A percentile compares a stretch with the other conserved stretches of the same genome.
Evolutionary conservation across 345 rosid genomes (phyloP).

Genomic region (Citrus trifoliata): DNA sequence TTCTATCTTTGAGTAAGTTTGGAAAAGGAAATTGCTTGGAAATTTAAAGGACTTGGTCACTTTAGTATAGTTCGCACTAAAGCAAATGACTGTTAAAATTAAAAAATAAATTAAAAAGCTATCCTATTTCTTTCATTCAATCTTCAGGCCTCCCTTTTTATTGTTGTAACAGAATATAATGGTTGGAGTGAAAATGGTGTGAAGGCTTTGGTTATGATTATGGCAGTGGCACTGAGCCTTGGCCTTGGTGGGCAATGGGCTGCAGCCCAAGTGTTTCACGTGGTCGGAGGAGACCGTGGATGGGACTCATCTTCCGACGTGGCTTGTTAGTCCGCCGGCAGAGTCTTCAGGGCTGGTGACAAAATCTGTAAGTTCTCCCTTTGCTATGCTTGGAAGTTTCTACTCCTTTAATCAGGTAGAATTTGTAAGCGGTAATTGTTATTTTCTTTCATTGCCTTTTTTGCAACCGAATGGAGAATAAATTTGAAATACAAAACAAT

Average conservation of each 20-base stretch:
- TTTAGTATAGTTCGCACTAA: background rate
- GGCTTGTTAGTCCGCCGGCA: conserved; percentile 48
- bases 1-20: background rate
- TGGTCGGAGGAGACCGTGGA: conserved; percentile 68
- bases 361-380: conserved; percentile 44
- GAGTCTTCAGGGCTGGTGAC: conserved; percentile 56
- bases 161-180: background rate
- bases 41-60: background rate
- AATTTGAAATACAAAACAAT: too few relatives aligned
- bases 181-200: conserved; percentile 11
- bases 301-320: conserved; percentile 48
- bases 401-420: too few relatives aligned
- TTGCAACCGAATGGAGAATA: too few relatives aligned
- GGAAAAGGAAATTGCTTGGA: conserved; percentile 4
- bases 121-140: background rate
- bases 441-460: too few relatives aligned
- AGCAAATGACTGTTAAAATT: background rate
- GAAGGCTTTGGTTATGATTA: background rate
- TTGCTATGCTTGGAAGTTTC: too few relatives aligned
- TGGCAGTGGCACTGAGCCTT: conserved; percentile 16
- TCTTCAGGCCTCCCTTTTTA: background rate
- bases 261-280: conserved; percentile 51
- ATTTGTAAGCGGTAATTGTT: too few relatives aligned
- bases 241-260: conserved; percentile 20
- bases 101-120: background rate